Evolutionary conservation across 495 filamentous ascomycete genomes (phyloP).

Genomic region (Xylaria intraflava): DNA sequence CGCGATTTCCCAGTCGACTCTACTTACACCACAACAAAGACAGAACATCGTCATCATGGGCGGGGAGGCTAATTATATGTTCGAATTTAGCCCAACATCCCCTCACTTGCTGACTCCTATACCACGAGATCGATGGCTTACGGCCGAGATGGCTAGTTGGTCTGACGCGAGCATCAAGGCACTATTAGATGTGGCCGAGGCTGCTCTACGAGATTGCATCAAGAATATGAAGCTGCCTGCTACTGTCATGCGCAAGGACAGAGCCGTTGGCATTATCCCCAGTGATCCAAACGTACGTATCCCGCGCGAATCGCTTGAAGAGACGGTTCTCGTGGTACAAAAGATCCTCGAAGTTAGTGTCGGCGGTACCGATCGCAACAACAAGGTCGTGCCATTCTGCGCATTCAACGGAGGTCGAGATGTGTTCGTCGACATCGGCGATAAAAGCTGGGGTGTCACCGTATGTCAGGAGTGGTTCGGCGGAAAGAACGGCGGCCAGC

Average conservation of each 20-base stretch:
- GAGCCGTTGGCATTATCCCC: slow-evolving; percentile 87
- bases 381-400: slow-evolving; percentile 73
- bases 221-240: slow-evolving; percentile 70
- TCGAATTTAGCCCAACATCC: slow-evolving; percentile 56
- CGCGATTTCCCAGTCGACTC: slow-evolving; percentile 57
- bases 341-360: slow-evolving; percentile 80
- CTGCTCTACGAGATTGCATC: slow-evolving; percentile 71
- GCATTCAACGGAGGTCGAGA: slow-evolving; percentile 97
- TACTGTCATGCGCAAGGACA: slow-evolving; percentile 76
- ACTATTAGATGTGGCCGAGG: slow-evolving; percentile 81
- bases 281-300: slow-evolving; percentile 53
- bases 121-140: slow-evolving; percentile 65
- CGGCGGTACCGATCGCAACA: slow-evolving; percentile 26
- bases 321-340: slow-evolving; percentile 90
- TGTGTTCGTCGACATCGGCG: slow-evolving; percentile 97
- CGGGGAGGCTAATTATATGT: slow-evolving; percentile 78
- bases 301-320: slow-evolving; percentile 82
- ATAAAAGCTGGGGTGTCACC: slow-evolving; percentile 91
- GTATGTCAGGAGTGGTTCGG: slow-evolving; percentile 92
- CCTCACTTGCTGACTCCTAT: slow-evolving; percentile 56
- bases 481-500: slow-evolving; percentile 36
- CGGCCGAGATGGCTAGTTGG: slow-evolving; percentile 86
- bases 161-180: slow-evolving; percentile 65
- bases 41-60: slow-evolving; percentile 83
- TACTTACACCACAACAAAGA: slow-evolving; percentile 56